Evolutionary conservation across 2,329 filamentous ascomycete species (phyloP), one percentile per base, ranked within the genome.

Genomic region (Cladosporium sphaerospermum): DNA sequence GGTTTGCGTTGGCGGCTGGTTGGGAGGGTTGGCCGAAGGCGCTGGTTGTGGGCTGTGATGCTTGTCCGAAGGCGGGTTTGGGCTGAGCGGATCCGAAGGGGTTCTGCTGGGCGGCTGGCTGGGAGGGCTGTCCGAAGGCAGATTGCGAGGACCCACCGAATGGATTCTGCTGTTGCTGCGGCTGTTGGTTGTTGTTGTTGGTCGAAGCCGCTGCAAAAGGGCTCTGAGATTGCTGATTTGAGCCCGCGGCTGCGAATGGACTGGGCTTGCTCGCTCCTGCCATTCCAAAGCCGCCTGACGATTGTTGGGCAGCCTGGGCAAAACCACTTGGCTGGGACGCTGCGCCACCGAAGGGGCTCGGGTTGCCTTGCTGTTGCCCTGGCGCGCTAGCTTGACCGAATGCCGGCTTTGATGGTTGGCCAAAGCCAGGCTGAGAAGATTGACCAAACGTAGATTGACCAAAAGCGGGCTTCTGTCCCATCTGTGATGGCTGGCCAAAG

Each of bases 121-220:
- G 60, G 11, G 55, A 53, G 18, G 73, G 66, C 53, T 75, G 67
- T 11, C 71, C 73, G 57, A 77, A 77, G 2, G 70, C 63, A 45
- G 61, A 65, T 16, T 54, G 60, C 50, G 40, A 32, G 11, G 52
- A 41, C 31, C 23, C 28, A n/a, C 50, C 50, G 43, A 53, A 46
- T 9, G 43, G 43, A n/a, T 40, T 53, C 4, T 42, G 13, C 34
- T 41, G 43, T 23, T 45, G 43, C 9, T 40, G 44, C 31, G 18
- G 47, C 43, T 43, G 48, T 31, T 43, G 39, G 13, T 40, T 23
- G 14, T 36, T n/a, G 16, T 34, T 34, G 39, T 50, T 43, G 16
- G 9, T 43, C 13, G 40, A 36, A 11, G 37, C 46, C 3, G 40
- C 18, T 31, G 16, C 48, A 11, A 51, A 51, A 8, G 48, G 32